A percentile compares a stretch with the other conserved stretches of the same genome.
Evolutionary conservation across 257 asterid species (phyloP).

Genomic region (Solanum chmielewskii): DNA sequence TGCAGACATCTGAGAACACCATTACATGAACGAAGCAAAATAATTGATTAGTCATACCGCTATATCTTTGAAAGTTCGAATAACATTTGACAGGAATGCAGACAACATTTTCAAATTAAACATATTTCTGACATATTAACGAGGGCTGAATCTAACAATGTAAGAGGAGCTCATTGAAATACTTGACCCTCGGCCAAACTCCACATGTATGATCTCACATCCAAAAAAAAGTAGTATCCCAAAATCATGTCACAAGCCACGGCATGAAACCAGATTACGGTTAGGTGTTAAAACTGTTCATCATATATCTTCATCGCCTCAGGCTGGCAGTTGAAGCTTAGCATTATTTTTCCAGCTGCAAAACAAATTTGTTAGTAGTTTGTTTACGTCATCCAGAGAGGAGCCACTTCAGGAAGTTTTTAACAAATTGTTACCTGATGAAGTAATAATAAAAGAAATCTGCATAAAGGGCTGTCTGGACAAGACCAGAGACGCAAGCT

Average conservation of each 20-base stretch:
- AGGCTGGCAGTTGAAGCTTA: conserved; percentile 74
- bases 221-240: not conserved
- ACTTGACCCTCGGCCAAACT: not conserved
- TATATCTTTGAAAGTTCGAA: not conserved
- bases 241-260: not conserved
- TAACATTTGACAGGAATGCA: not conserved
- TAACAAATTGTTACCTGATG: conserved; percentile 44
- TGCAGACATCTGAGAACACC: not conserved
- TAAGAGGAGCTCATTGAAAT: not conserved
- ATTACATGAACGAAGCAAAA: not conserved
- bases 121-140: not conserved
- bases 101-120: not conserved
- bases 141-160: not conserved
- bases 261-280: not conserved
- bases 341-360: conserved; percentile 75
- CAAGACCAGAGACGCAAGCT: conserved; percentile 76
- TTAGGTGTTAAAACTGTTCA: not conserved
- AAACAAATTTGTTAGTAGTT: not conserved
- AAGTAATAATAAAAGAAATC: conserved; percentile 96
- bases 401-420: not conserved
- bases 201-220: not conserved
- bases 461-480: conserved; percentile 85
- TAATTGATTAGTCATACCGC: not conserved
- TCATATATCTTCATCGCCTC: conserved; percentile 8
- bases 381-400: not conserved